A percentile compares a stretch with the other conserved stretches of the same genome.
These are phyloP conservation scores for Candida anglica DNA, from an alignment of 805 yeast genomes.

Conservation along the genomic window DNA sequence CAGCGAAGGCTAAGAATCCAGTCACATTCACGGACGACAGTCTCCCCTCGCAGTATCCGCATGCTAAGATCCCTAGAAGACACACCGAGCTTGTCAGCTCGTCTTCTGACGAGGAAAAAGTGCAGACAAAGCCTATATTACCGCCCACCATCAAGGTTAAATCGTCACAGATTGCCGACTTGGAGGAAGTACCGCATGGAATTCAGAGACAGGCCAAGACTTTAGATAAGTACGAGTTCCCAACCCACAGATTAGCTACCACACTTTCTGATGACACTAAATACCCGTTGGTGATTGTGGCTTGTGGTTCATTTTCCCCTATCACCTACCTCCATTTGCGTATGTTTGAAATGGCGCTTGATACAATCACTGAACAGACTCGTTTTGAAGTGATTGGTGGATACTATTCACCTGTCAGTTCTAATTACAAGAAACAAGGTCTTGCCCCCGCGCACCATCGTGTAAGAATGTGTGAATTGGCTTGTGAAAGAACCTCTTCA, in stretches of 20 bases:
- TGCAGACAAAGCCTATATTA: conserved; percentile 12
- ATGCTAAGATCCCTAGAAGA: conserved; percentile 47
- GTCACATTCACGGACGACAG: conserved; percentile 8
- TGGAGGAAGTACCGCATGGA: conserved; percentile 97
- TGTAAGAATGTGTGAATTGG: conserved; percentile 96
- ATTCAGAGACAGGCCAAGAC: conserved; percentile 79
- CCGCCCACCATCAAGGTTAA: conserved; percentile 44
- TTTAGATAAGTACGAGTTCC: conserved; percentile 71
- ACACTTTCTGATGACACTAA: conserved; percentile 69
- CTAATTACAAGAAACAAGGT: conserved; percentile 90
- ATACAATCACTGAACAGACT: conserved; percentile 86
- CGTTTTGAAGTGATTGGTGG: conserved; percentile 96
- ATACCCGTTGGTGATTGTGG: conserved; percentile 88
- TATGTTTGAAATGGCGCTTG: conserved; percentile 99
- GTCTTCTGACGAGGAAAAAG: conserved; percentile 42
- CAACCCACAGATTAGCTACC: conserved; percentile 78
- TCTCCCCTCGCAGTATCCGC: too few relatives aligned
- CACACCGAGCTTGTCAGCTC: conserved; percentile 51
- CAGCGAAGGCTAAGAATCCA: conserved; percentile 2
- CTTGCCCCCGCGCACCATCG: conserved; percentile 85
- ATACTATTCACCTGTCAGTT: conserved; percentile 90
- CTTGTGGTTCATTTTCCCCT: conserved; percentile 97
- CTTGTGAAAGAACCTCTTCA: conserved; percentile 92
- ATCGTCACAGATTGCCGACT: conserved; percentile 75
- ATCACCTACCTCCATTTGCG: conserved; percentile 90